These are phyloP conservation scores for Hypsizygus ulmarius DNA, from an alignment of 1,284 basidiomycete genomes.

Conservation along the genomic window DNA sequence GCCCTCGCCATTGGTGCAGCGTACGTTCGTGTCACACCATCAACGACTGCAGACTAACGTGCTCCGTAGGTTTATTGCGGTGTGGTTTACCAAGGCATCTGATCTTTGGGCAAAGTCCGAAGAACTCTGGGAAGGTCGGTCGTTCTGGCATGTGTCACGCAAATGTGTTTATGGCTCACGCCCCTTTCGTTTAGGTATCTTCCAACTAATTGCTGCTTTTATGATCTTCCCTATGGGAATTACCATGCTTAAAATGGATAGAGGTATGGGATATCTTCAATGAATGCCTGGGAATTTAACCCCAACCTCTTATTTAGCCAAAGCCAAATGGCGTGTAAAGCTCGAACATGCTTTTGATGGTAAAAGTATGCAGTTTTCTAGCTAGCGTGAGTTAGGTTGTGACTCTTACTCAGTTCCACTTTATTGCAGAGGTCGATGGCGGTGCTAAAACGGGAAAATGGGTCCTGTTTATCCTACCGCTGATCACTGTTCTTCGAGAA, in stretches of 20 bases:
- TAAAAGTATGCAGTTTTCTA: constrained; percentile 36
- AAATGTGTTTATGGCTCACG: not conserved
- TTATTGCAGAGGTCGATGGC: constrained; percentile 37
- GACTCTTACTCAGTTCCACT: not conserved
- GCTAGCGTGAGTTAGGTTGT: not conserved
- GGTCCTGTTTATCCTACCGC: constrained; percentile 83
- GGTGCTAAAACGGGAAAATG: constrained; percentile 65
- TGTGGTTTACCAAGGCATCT: constrained; percentile 78
- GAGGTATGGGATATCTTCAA: constrained; percentile 27
- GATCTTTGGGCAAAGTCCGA: constrained; percentile 75
- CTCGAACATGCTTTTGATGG: constrained; percentile 76
- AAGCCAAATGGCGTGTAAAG: constrained; percentile 89
- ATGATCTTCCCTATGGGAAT: constrained; percentile 85
- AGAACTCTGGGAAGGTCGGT: constrained; percentile 62
- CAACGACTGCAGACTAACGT: not conserved
- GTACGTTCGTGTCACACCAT: constrained; percentile 25
- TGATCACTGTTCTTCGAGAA: constrained; percentile 90
- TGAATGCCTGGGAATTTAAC: not conserved
- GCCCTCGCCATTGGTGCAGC: constrained; percentile 76
- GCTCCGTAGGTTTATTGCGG: constrained; percentile 57
- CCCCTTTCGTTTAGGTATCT: constrained; percentile 58
- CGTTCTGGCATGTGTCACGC: constrained; percentile 3
- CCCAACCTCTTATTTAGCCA: constrained; percentile 42
- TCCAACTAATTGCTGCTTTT: constrained; percentile 75
- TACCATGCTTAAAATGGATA: constrained; percentile 73